Evolutionary conservation across 352 stramenopile genomes (phyloP).

Genomic region (Saprolegnia diclina): DNA sequence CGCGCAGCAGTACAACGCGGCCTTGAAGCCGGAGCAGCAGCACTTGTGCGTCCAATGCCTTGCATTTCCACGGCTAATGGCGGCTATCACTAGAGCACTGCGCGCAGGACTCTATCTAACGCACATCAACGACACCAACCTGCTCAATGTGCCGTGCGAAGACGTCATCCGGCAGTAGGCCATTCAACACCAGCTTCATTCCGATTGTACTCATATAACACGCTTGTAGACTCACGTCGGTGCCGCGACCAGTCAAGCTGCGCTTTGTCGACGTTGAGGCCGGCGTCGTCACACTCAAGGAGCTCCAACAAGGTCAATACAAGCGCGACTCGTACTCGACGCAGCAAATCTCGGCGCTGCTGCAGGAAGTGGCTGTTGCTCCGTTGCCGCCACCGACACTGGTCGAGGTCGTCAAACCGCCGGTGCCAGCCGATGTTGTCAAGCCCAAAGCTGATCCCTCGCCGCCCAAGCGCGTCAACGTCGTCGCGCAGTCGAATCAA

Average conservation of each 20-base stretch:
- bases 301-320: slow-evolving; percentile 35
- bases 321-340: slow-evolving; percentile 9
- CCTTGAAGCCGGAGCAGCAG: slow-evolving; percentile 46
- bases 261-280: slow-evolving; percentile 73
- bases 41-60: slow-evolving; percentile 41
- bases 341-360: slow-evolving; percentile 28
- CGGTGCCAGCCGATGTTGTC: not conserved
- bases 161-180: slow-evolving; percentile 57
- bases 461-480: slow-evolving; percentile 14
- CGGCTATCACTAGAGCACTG: slow-evolving; percentile 35
- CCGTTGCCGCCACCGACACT: not conserved
- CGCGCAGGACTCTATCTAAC: slow-evolving; percentile 71
- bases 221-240: slow-evolving; percentile 41
- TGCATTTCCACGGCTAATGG: not conserved
- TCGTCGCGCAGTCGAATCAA: not conserved
- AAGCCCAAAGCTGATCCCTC: not conserved
- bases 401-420: not conserved
- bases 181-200: not conserved
- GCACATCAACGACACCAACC: slow-evolving; percentile 68
- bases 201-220: not conserved
- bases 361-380: slow-evolving; percentile 35
- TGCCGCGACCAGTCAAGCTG: slow-evolving; percentile 50
- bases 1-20: slow-evolving; percentile 65
- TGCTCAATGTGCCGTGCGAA: slow-evolving; percentile 57
- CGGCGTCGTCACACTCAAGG: slow-evolving; percentile 64